These are phyloP conservation scores for Rosa rugosa DNA, from an alignment of 306 rosid genomes.

Conservation along the genomic window DNA sequence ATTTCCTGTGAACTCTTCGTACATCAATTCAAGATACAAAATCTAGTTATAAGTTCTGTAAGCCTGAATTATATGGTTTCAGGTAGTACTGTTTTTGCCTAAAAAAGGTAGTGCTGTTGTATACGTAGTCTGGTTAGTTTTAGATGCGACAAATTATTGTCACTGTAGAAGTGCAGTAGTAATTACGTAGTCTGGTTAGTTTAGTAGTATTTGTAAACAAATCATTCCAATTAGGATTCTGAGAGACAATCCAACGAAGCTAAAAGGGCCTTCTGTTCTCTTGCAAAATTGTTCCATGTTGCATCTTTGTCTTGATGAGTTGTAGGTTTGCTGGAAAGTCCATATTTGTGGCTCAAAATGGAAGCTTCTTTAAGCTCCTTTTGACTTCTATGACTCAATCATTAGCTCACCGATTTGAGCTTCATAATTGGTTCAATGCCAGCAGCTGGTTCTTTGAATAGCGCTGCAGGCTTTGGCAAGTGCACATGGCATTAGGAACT, in stretches of 20 bases:
- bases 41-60: not conserved
- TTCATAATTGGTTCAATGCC: conserved; percentile 8
- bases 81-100: not conserved
- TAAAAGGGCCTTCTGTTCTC: not conserved
- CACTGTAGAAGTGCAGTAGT: not conserved
- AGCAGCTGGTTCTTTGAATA: not conserved
- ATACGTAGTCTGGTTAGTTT: too few relatives aligned
- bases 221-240: not conserved
- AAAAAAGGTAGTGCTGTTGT: not conserved
- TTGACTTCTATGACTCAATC: not conserved
- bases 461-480: not conserved
- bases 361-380: not conserved
- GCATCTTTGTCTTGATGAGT: not conserved
- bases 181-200: not conserved
- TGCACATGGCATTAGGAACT: conserved; percentile 13
- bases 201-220: not conserved
- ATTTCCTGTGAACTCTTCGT: not conserved
- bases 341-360: not conserved
- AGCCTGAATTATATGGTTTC: not conserved
- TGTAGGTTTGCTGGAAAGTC: not conserved
- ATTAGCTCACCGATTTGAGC: conserved; percentile 4
- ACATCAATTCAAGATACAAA: not conserved
- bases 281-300: not conserved
- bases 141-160: not conserved
- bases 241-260: not conserved